phyloP scores from a whole-genome alignment of 176 grass and related monocot genomes.

The Metroxylon sagu region DNA sequence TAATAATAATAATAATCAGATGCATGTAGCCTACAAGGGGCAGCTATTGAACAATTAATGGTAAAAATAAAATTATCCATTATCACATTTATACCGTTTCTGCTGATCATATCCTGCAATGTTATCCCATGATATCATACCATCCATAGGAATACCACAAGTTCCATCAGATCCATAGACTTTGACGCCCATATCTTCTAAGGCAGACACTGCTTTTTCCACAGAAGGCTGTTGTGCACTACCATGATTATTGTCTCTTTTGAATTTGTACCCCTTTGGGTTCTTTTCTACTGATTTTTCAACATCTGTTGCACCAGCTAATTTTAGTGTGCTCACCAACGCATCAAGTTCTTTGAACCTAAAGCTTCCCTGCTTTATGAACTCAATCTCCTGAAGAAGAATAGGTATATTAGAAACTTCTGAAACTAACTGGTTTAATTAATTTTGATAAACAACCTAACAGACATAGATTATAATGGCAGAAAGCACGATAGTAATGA shows the following conservation, averaged over 20 bases:
- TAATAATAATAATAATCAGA: too few relatives aligned
- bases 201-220: conserved; percentile 74
- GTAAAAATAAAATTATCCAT: neutral
- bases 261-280: conserved; percentile 17
- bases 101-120: conserved; percentile 86
- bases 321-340: conserved; percentile 51
- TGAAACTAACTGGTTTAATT: too few relatives aligned
- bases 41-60: too few relatives aligned
- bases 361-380: conserved; percentile 60
- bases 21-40: too few relatives aligned
- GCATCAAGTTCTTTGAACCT: conserved; percentile 74
- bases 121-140: conserved; percentile 73
- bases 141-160: conserved; percentile 65
- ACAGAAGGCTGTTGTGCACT: conserved; percentile 42
- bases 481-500: neutral
- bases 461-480: too few relatives aligned
- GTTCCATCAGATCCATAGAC: conserved; percentile 81
- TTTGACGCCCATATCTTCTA: conserved; percentile 79
- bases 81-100: conserved; percentile 47
- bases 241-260: conserved; percentile 45
- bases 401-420: conserved; percentile 11
- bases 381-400: conserved; percentile 61
- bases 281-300: conserved; percentile 43
- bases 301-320: conserved; percentile 50
- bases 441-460: too few relatives aligned